A percentile compares a stretch with the other conserved stretches of the same genome.
Evolutionary conservation across 495 filamentous ascomycete genomes (phyloP).

Genomic region (Aspergillus sclerotioniger): DNA sequence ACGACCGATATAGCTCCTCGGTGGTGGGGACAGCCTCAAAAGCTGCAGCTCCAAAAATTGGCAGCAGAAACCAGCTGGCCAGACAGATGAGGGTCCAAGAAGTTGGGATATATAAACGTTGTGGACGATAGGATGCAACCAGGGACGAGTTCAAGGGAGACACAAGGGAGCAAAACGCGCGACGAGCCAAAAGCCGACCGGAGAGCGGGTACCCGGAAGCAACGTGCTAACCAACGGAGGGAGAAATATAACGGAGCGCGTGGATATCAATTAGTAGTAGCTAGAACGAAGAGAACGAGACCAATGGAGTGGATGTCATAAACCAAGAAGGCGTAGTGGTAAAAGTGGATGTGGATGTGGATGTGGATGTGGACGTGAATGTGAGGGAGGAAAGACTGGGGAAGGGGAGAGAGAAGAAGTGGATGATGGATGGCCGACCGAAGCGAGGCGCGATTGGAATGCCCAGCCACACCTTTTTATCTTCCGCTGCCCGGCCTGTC

Average conservation of each 20-base stretch:
- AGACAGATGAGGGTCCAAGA: conserved; percentile 2
- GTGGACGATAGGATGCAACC: not conserved
- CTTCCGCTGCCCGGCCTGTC: not conserved
- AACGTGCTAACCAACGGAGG: conserved; percentile 4
- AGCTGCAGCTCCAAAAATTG: conserved; percentile 6
- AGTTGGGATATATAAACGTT: not conserved
- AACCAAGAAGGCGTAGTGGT: not conserved
- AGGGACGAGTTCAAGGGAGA: conserved; percentile 13
- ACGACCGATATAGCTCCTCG: not conserved
- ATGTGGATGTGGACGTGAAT: conserved; percentile 1
- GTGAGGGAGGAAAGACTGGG: not conserved
- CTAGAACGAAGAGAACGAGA: not conserved
- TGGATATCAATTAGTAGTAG: not conserved
- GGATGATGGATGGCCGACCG: not conserved
- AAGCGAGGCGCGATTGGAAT: not conserved
- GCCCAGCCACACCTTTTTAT: conserved; percentile 17
- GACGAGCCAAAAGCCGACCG: conserved; percentile 18
- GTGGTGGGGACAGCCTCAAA: not conserved
- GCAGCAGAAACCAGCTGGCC: not conserved
- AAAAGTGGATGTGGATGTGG: not conserved
- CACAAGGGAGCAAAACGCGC: conserved; percentile 20
- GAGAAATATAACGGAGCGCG: not conserved
- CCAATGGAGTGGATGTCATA: not conserved
- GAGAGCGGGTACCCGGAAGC: conserved; percentile 2
- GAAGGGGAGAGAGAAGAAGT: not conserved